phyloP scores from a whole-genome alignment of 2,329 filamentous ascomycete genomes.

The Allantophomopsis cytisporea region DNA sequence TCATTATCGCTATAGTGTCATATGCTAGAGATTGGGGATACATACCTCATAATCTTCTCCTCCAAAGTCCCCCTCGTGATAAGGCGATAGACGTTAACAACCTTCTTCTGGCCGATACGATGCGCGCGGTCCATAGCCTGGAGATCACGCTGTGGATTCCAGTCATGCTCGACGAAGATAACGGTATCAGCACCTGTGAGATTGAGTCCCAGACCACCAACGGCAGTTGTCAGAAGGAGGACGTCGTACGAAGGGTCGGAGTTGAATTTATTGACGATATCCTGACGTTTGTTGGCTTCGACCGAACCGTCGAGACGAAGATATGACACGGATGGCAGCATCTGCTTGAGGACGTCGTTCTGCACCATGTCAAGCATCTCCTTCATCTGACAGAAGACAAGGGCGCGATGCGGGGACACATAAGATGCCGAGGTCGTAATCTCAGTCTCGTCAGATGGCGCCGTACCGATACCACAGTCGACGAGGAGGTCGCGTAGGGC shows the following conservation, averaged over 20 bases:
- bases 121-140: constrained; percentile 99
- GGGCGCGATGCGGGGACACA: constrained; percentile 87
- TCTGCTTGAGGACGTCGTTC: constrained; percentile 75
- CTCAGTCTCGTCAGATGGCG: constrained; percentile 33
- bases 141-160: constrained; percentile 97
- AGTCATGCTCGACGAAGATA: constrained; percentile 98
- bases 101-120: constrained; percentile 98
- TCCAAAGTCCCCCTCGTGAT: constrained; percentile 93
- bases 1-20: background rate
- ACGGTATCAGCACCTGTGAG: constrained; percentile 95
- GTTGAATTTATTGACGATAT: constrained; percentile 98
- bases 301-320: constrained; percentile 89
- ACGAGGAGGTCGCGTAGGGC: constrained; percentile 86
- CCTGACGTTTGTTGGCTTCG: constrained; percentile 85
- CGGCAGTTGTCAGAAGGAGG: constrained; percentile 82
- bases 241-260: constrained; percentile 95
- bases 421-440: constrained; percentile 54
- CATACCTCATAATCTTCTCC: constrained; percentile 85
- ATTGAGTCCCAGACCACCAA: constrained; percentile 89
- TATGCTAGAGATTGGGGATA: constrained; percentile 11
- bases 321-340: constrained; percentile 87
- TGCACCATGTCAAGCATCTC: constrained; percentile 99
- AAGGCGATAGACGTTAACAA: constrained; percentile 95
- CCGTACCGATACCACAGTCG: constrained; percentile 91
- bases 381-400: constrained; percentile 99